Base-by-base conservation (phyloP, 2,329 filamentous ascomycete species). In the Sporothrix globosa region DNA sequence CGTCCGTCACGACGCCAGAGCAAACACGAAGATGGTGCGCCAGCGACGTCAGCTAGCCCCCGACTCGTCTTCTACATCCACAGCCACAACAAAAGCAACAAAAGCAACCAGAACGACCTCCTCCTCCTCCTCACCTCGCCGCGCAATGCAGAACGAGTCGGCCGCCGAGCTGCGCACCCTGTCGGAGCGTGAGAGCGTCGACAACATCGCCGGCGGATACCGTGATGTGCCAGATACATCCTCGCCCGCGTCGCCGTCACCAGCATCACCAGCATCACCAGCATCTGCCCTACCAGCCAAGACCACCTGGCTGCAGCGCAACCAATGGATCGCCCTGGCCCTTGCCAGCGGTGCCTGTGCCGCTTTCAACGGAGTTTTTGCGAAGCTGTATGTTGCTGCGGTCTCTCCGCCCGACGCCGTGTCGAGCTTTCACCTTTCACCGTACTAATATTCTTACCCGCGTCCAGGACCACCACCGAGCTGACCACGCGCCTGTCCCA, bases 321-420 rank as follows among this genome's bases (percentile, higher is more conserved):
- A 80, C 69, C 84, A 86, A 74, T 91, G 89, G 89, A 85, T 95
- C 73, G 81, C 90, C 67, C 85, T 91, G 73, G 91, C 92, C 54
- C 78, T 94, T 54, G 87, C 90, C 65, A 92, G 90, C 76, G 92
- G 92, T 73, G 88, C 87, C 68, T 94, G 91, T 76, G 92, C 92
- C 44, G 91, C 92, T 27, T 90, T 92, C 75, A 96, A 96, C 75
- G 92, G 92, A 71, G 89, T 92, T 5, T 93, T 95, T 82, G 92
- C 92, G 0, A 96, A 95, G 80, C 82, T 96, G 90, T 92, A 81
- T 76, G 87, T n/a, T 17, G 7, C 13, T 10, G 6, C 1, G 3
- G 4, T 2, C 17, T 63, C 21, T 34, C 5, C 7, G 34, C 34
- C 34, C 34, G 34, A 34, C 34, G 5, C 34, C 7, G 5, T 34